phyloP scores from a whole-genome alignment of 2,329 filamentous ascomycete genomes.

The Hypoxylon sp. region DNA sequence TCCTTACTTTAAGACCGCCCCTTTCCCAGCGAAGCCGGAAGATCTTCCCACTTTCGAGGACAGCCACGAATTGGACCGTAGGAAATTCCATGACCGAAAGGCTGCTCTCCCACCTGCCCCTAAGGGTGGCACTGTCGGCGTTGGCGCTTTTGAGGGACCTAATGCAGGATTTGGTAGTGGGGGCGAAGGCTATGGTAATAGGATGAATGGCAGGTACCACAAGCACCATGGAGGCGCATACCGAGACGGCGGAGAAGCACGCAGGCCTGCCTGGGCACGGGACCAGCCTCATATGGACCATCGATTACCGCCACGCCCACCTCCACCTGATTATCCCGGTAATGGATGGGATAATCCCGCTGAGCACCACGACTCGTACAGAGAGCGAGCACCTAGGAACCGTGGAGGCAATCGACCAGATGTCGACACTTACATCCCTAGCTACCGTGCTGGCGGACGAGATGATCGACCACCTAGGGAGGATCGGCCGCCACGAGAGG shows the following conservation, averaged over 20 bases:
- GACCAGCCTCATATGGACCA: conserved; percentile 60
- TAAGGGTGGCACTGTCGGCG: conserved; percentile 89
- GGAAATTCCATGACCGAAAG: conserved; percentile 90
- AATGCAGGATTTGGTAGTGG: conserved; percentile 67
- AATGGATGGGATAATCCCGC: conserved; percentile 56
- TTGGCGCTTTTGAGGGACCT: conserved; percentile 70
- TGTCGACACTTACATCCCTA: conserved; percentile 67
- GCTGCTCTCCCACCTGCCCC: conserved; percentile 90
- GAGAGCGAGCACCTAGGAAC: conserved; percentile 57
- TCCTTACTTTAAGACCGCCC: conserved; percentile 86
- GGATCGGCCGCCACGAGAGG: conserved; percentile 56
- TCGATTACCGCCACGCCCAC: conserved; percentile 65
- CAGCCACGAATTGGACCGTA: conserved; percentile 94
- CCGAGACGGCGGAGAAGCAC: conserved; percentile 58
- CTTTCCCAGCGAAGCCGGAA: conserved; percentile 83
- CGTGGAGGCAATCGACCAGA: conserved; percentile 56
- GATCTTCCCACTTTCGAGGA: conserved; percentile 95
- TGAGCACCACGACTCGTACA: conserved; percentile 62
- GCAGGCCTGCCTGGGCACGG: conserved; percentile 69
- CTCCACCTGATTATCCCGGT: conserved; percentile 60
- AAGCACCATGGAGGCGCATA: conserved; percentile 55
- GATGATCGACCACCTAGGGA: conserved; percentile 57
- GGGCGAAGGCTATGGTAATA: conserved; percentile 68
- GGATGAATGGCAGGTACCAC: conserved; percentile 64
- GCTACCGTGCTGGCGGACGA: conserved; percentile 57